Conservation (phyloP, 805 yeast genomes). For the Saccharomyces mikatae region DNA sequence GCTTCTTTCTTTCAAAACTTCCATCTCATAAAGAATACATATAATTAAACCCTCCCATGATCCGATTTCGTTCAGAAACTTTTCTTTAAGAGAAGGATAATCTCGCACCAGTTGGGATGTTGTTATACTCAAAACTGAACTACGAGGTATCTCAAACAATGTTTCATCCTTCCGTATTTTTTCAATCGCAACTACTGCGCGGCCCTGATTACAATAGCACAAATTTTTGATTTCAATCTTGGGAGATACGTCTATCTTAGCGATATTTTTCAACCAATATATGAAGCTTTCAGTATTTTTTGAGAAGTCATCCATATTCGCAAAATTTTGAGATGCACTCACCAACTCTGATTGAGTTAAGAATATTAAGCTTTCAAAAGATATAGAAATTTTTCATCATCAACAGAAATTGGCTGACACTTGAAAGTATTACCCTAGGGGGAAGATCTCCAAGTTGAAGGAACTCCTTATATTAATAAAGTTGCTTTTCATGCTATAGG, state of each 20-base stretch:
- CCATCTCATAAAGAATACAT: constrained; percentile 54
- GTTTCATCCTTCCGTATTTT: constrained; percentile 56
- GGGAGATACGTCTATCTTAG: constrained; percentile 40
- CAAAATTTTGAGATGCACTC: not conserved
- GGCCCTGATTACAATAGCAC: constrained; percentile 55
- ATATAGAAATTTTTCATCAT: not conserved
- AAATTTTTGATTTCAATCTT: constrained; percentile 57
- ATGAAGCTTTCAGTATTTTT: constrained; percentile 35
- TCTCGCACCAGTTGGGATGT: constrained; percentile 41
- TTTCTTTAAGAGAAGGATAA: constrained; percentile 26
- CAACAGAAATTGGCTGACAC: not conserved
- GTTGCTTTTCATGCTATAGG: not conserved
- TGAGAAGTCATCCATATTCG: constrained; percentile 16
- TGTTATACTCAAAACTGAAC: constrained; percentile 47
- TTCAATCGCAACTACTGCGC: constrained; percentile 62
- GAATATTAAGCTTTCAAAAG: not conserved
- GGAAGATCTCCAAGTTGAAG: not conserved
- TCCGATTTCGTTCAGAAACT: constrained; percentile 33
- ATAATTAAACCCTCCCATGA: constrained; percentile 79
- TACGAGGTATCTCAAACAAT: constrained; percentile 62
- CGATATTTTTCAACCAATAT: constrained; percentile 38
- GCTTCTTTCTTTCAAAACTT: constrained; percentile 38
- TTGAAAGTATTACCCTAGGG: not conserved
- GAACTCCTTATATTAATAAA: no score
- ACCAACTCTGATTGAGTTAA: not conserved